Evolutionary conservation across 441 rosid genomes (phyloP).

Genomic region (Francoa sonchifolia): DNA sequence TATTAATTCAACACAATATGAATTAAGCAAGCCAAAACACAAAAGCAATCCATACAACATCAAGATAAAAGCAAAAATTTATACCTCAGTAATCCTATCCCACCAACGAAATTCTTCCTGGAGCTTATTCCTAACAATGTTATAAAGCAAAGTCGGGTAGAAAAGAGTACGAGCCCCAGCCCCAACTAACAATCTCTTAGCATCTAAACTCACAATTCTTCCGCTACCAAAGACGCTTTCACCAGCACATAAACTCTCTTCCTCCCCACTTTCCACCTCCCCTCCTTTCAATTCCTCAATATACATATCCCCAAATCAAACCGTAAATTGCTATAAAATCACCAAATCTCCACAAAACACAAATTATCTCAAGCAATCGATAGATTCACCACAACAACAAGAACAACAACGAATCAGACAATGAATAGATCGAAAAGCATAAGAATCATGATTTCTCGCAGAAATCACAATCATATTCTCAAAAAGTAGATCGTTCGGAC

Average conservation of each 20-base stretch:
- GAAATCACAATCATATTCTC: constrained; percentile 35
- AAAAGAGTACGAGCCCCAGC: constrained; percentile 73
- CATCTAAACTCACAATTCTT: constrained; percentile 19
- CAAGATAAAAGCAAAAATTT: neutral
- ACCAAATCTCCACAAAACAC: constrained; percentile 1
- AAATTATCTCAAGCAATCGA: neutral
- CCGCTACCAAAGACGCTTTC: constrained; percentile 8
- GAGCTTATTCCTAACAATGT: constrained; percentile 62
- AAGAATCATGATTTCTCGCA: constrained; percentile 13
- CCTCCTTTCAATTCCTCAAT: constrained; percentile 39
- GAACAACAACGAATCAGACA: constrained; percentile 11
- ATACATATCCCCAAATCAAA: constrained; percentile 27
- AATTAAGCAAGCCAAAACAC: neutral
- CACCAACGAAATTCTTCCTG: constrained; percentile 69
- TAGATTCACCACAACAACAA: constrained; percentile 7
- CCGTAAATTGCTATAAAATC: neutral
- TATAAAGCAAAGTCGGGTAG: constrained; percentile 58
- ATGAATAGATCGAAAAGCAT: constrained; percentile 10
- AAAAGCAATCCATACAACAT: neutral
- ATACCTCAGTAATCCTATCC: constrained; percentile 62
- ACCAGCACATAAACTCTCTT: constrained; percentile 5
- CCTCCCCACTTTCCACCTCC: constrained; percentile 23
- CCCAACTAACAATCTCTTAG: constrained; percentile 47
- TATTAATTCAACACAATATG: neutral
- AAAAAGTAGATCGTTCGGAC: constrained; percentile 22